phyloP scores from a whole-genome alignment of 345 rosid genomes.

The Hibiscus mutabilis region DNA sequence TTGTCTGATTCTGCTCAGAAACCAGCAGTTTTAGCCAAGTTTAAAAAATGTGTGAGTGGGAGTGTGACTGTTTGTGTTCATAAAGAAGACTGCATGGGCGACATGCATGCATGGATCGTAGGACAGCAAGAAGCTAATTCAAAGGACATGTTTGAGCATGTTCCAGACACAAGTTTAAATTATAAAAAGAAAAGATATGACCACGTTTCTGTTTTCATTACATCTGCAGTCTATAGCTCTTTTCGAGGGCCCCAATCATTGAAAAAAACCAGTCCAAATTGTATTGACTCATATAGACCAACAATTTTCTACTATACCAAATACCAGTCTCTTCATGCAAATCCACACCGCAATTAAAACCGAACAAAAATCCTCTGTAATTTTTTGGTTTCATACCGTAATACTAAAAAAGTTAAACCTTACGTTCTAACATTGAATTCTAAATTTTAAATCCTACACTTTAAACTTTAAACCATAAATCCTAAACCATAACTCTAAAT shows the following conservation, averaged over 20 bases:
- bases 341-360: no score
- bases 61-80: neutral
- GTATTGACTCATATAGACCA: neutral
- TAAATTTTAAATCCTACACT: no score
- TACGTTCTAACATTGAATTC: no score
- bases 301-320: neutral
- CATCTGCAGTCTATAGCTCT: neutral
- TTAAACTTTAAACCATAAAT: no score
- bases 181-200: neutral
- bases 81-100: neutral
- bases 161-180: neutral
- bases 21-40: neutral
- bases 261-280: neutral
- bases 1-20: neutral
- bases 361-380: no score
- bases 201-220: neutral
- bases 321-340: no score
- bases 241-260: neutral
- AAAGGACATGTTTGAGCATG: constrained; percentile 10
- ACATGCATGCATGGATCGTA: constrained; percentile 7
- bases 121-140: neutral
- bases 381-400: no score
- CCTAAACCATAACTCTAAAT: no score
- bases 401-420: no score
- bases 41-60: neutral